A percentile compares a stretch with the other conserved stretches of the same genome.
Evolutionary conservation across 495 filamentous ascomycete genomes (phyloP).

Genomic region (Neurospora sp.): DNA sequence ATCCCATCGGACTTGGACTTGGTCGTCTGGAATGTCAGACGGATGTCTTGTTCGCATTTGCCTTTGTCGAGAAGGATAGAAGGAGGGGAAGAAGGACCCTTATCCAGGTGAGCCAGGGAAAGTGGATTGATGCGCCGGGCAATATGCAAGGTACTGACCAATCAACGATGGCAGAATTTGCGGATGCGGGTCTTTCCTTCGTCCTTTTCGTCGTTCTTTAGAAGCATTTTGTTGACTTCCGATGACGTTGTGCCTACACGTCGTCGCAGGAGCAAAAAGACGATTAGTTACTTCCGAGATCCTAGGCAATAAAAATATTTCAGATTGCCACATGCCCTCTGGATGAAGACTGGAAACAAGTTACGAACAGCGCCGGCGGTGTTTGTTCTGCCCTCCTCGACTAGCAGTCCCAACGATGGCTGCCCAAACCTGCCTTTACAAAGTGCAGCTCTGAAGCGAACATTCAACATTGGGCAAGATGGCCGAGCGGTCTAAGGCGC

Average conservation of each 20-base stretch:
- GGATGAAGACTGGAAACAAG: not conserved
- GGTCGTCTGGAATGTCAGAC: not conserved
- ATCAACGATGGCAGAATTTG: not conserved
- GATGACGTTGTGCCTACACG: not conserved
- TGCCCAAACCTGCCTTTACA: not conserved
- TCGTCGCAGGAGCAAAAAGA: not conserved
- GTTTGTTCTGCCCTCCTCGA: not conserved
- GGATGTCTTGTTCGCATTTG: not conserved
- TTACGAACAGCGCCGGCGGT: not conserved
- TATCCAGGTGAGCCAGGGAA: not conserved
- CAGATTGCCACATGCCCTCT: too few species aligned
- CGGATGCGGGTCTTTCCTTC: not conserved
- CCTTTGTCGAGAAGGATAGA: not conserved
- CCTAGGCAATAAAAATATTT: not conserved
- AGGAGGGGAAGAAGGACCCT: not conserved
- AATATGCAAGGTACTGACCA: not conserved
- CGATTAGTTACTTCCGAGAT: not conserved
- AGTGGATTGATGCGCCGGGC: not conserved
- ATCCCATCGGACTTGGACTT: not conserved
- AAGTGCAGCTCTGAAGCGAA: not conserved
- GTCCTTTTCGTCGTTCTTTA: not conserved
- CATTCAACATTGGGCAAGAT: not conserved
- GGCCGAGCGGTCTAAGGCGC: not conserved
- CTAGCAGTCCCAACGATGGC: not conserved
- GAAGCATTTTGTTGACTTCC: not conserved